Conservation (phyloP, 208 protist species). For the Leishmania martiniquensis region DNA sequence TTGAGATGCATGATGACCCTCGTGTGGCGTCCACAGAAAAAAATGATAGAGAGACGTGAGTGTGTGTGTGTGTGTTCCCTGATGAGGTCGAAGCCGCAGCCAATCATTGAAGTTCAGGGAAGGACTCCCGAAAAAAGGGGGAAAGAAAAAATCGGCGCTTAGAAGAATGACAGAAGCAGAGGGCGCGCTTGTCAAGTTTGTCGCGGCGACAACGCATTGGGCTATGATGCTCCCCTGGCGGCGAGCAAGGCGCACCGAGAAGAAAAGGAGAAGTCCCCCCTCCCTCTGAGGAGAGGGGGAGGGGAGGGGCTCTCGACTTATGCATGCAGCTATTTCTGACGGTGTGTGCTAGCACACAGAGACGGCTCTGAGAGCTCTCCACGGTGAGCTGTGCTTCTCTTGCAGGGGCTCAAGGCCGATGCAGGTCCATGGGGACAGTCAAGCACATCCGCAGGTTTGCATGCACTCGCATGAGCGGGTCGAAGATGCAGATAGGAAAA, state of each 20-base stretch:
- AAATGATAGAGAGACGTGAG: too few relatives aligned
- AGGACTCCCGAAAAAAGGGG: neutral
- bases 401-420: neutral
- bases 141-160: neutral
- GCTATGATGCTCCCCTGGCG: neutral
- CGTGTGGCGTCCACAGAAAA: neutral
- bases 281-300: neutral
- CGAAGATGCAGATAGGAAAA: neutral
- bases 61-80: neutral
- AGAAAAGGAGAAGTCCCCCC: neutral
- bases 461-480: neutral
- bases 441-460: neutral
- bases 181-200: neutral
- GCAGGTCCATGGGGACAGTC: neutral
- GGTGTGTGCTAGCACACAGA: neutral
- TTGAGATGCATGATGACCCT: slow-evolving; percentile 33
- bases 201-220: too few relatives aligned
- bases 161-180: neutral
- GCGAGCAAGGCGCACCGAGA: neutral
- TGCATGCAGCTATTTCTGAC: neutral
- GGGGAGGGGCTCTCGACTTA: neutral
- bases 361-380: too few relatives aligned
- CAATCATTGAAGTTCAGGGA: neutral
- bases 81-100: neutral
- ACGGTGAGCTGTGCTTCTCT: neutral